A percentile compares a stretch with the other conserved stretches of the same genome.
phyloP scores from a whole-genome alignment of 2,329 filamentous ascomycete genomes.

The Cryphonectria parasitica region DNA sequence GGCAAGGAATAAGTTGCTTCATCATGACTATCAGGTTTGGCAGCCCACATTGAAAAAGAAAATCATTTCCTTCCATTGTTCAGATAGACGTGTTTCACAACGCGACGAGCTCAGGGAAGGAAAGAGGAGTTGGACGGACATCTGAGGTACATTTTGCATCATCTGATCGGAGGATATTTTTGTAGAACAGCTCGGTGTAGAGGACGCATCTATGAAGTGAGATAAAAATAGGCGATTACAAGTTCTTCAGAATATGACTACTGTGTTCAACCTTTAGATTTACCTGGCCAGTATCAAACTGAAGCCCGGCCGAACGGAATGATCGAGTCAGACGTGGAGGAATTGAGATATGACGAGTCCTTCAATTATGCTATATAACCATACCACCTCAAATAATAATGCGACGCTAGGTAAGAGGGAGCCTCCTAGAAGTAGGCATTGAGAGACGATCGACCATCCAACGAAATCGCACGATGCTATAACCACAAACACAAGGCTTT shows the following conservation, averaged over 20 bases:
- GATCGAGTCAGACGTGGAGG: not conserved
- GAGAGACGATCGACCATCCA: not conserved
- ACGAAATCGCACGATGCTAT: not conserved
- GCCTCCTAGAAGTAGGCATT: not conserved
- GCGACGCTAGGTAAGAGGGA: not conserved
- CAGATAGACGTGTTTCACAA: not conserved
- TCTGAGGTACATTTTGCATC: not conserved
- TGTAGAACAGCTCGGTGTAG: not conserved
- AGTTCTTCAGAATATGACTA: not conserved
- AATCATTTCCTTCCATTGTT: not conserved
- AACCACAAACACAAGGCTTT: not conserved
- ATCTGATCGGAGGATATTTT: not conserved
- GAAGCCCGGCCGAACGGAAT: not conserved
- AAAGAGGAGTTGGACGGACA: not conserved
- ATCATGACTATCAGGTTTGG: not conserved
- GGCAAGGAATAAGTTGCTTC: not conserved
- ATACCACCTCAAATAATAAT: not conserved
- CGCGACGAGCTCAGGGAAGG: not conserved
- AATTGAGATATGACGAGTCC: not conserved
- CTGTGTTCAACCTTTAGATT: not conserved
- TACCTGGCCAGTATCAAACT: not conserved
- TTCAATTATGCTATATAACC: slow-evolving; percentile 1
- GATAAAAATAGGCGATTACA: not conserved
- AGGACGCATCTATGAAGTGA: not conserved
- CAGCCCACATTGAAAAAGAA: not conserved